Base-by-base conservation (phyloP, 148 eudicot species). In the Vaccinium corymbosum region DNA sequence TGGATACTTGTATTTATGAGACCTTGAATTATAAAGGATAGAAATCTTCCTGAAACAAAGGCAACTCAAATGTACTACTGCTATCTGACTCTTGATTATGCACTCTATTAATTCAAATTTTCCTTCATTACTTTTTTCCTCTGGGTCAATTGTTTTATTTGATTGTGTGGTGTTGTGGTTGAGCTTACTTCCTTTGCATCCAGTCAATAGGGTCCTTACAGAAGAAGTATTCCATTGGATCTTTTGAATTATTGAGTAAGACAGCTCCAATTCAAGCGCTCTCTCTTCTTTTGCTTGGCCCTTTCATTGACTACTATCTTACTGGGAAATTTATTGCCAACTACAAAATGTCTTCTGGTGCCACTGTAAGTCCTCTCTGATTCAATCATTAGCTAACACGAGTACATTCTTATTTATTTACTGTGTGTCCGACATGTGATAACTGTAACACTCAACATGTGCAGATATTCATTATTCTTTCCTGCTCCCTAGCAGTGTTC, bases 201-300 rank as follows among this genome's bases (percentile, higher is more conserved):
- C 93, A 94, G 97, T 89, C 97, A 6, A 94, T 94, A 88, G 97
- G 97, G 15, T 94, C 97, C 52, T 78, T 94, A 75, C 97, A 94
- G 89, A 94, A 94, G 90, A 94, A 94, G 85, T 94, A 94, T 84
- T 86, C 91, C 17, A 85, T 94, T 80, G 97, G 97, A 81, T 92
- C 97, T 71, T 94, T 94, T 61, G 97, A 94, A 80, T 83, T 94
- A 83, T 89, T 94, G 88, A 94, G 97, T 79, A 92, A 92, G 86
- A 94, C 94, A 22, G 97, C 97, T 82, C 97, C 97, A 8, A 91
- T 92, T 66, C 97, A 94, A 86, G 94, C 94, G n/a, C 50, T 90
- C 17, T 94, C 97, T 81, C 97, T 94, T 59, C 90, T 92, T 20
- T 76, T 94, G 86, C 71, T 94, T 57, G 97, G 97, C 85, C 97